A percentile compares a stretch with the other conserved stretches of the same genome.
These are phyloP conservation scores for Trichoderma asperellum DNA, from an alignment of 2,329 filamentous ascomycete species.

Conservation along the genomic window DNA sequence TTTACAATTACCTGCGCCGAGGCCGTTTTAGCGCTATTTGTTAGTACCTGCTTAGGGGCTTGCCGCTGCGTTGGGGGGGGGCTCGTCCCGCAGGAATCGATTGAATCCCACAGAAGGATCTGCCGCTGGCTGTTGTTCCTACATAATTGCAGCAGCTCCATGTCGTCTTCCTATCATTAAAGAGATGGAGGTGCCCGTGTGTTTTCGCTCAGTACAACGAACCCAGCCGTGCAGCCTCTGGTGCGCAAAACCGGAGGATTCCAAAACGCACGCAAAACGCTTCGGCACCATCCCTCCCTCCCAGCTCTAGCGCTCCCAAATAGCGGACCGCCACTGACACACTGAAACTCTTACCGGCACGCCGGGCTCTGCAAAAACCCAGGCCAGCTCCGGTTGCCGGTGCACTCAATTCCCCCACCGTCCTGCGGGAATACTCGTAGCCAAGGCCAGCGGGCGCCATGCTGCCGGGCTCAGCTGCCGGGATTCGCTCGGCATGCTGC, in stretches of 20 bases:
- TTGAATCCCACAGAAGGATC: background rate
- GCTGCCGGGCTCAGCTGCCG: background rate
- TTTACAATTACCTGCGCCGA: slow-evolving; percentile 19
- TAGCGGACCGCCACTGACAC: background rate
- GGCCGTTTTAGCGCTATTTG: background rate
- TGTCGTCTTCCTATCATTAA: background rate
- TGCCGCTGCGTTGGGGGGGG: background rate
- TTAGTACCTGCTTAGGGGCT: background rate
- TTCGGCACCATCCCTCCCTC: background rate
- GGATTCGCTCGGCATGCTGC: slow-evolving; percentile 14
- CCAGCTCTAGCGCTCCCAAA: background rate
- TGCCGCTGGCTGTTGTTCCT: background rate
- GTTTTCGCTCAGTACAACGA: too few relatives aligned
- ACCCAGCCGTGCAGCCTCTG: background rate
- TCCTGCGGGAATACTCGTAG: background rate
- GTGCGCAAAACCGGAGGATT: background rate
- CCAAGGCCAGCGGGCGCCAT: background rate
- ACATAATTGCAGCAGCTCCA: background rate
- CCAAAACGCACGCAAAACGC: background rate
- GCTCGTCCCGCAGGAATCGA: background rate
- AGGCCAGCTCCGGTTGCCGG: background rate
- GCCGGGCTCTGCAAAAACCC: background rate
- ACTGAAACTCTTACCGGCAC: background rate
- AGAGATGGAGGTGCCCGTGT: too few relatives aligned
- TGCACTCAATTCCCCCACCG: background rate